phyloP scores from a whole-genome alignment of 2,329 filamentous ascomycete genomes.

The Colletotrichum sp. region DNA sequence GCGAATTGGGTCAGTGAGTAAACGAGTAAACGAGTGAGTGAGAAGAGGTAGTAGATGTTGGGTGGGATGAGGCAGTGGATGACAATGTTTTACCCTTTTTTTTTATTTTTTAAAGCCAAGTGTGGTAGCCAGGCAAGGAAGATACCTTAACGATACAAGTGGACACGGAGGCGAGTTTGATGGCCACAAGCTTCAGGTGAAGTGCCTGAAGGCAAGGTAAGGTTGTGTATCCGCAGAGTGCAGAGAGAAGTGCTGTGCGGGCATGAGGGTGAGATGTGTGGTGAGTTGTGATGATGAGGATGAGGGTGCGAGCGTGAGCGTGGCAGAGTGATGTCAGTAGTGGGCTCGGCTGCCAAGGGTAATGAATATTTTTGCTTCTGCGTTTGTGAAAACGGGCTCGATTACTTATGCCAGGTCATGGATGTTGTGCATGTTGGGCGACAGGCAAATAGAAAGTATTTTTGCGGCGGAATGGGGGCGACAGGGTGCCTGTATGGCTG shows the following conservation, averaged over 20 bases:
- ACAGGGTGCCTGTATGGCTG: not conserved
- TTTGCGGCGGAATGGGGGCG: not conserved
- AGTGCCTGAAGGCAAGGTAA: not conserved
- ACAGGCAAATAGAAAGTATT: not conserved
- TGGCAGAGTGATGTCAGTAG: constrained; percentile 12
- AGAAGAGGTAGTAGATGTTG: not conserved
- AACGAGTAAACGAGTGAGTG: not conserved
- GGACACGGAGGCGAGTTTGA: not conserved
- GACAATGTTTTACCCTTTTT: not conserved
- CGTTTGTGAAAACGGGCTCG: not conserved
- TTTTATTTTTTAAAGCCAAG: not conserved
- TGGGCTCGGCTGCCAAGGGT: not conserved
- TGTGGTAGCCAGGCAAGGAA: not conserved
- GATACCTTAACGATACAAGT: not conserved
- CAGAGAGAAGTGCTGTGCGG: not conserved
- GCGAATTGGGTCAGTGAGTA: not conserved
- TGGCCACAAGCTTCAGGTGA: not conserved
- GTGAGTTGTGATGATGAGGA: not conserved
- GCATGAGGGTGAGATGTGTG: not conserved
- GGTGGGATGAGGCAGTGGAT: not conserved
- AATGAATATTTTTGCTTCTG: not conserved
- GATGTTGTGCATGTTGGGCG: not conserved
- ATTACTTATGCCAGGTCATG: not conserved
- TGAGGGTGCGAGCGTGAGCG: not conserved
- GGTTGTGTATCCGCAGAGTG: not conserved